Evolutionary conservation across 2,329 filamentous ascomycete genomes (phyloP), one percentile per base, ranked within the genome.

Genomic region (Sporothrix brunneoviolacea): DNA sequence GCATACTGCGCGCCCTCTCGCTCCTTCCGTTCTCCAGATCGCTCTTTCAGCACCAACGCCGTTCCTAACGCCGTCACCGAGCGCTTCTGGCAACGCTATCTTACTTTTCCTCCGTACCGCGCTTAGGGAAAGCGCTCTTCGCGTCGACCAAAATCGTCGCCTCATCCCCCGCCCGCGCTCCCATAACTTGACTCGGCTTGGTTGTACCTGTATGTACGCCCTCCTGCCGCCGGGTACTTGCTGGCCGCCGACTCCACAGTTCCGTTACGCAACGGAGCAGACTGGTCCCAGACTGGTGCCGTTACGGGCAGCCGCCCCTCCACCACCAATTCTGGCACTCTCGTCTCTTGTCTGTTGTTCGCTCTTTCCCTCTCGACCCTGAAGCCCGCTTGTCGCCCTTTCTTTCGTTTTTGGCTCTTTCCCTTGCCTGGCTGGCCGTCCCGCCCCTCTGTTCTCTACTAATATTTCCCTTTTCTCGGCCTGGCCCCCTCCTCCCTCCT

Each of bases 181-280:
- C n/a, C n/a, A n/a, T n/a, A n/a, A n/a, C n/a, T n/a, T n/a, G n/a
- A n/a, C n/a, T n/a, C n/a, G n/a, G n/a, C n/a, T n/a, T n/a, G n/a
- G 24, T 8, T 15, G 30, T 33, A 33, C 30, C 6, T 38, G 16
- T 21, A 19, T 22, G 12, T 24, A 22, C 37, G 9, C 16, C 6
- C 16, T 12, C 15, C 4, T 24, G 4, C n/a, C n/a, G n/a, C n/a
- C 27, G 33, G 24, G 22, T 44, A 36, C 41, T 27, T 44, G 46
- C 41, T 18, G 38, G 38, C 22, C 21, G 22, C 15, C 37, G 24
- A 12, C 41, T 42, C 51, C 51, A 53, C 51, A 38, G 12, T 50
- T 53, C 54, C 54, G 52, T 56, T 52, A 56, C 54, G 50, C 52
- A 48, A 53, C 53, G 52, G 47, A 47, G 40, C 48, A 54, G 32